Conservation (phyloP, 2,329 filamentous ascomycete species). For the Cercospora sp. region DNA sequence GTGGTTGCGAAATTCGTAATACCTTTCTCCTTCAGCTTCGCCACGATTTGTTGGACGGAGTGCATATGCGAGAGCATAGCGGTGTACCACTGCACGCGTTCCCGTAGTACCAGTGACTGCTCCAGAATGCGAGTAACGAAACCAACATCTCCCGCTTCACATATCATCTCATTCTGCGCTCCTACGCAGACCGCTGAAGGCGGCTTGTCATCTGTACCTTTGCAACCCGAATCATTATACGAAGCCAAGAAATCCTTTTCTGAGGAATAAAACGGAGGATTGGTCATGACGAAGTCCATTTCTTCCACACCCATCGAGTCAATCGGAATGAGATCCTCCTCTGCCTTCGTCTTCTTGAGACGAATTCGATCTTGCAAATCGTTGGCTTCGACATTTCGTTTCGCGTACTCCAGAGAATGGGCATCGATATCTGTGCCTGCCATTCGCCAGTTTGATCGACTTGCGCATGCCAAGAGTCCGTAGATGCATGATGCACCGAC, state of each 20-base stretch:
- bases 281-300: slow-evolving; percentile 87
- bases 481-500: slow-evolving; percentile 93
- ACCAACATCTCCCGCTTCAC: slow-evolving; percentile 68
- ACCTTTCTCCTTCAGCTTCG: slow-evolving; percentile 55
- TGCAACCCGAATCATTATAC: slow-evolving; percentile 28
- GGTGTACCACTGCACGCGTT: slow-evolving; percentile 80
- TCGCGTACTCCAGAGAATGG: slow-evolving; percentile 66
- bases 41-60: slow-evolving; percentile 64
- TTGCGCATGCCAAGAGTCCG: slow-evolving; percentile 72
- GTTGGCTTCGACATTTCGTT: slow-evolving; percentile 68
- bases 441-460: slow-evolving; percentile 64
- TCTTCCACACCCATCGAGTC: slow-evolving; percentile 54
- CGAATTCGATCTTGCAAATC: slow-evolving; percentile 63
- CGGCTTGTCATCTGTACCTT: slow-evolving; percentile 60
- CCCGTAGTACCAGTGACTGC: slow-evolving; percentile 63
- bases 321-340: slow-evolving; percentile 62
- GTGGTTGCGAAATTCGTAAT: slow-evolving; percentile 81
- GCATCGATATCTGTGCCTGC: slow-evolving; percentile 69
- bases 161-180: slow-evolving; percentile 79
- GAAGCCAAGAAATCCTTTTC: slow-evolving; percentile 66
- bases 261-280: slow-evolving; percentile 91
- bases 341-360: slow-evolving; percentile 60
- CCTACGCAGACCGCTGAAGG: slow-evolving; percentile 72
- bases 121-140: slow-evolving; percentile 72
- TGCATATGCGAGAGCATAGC: slow-evolving; percentile 83